Evolutionary conservation across 2,329 filamentous ascomycete species (phyloP).

Genomic region (Decorospora gaudefroyi): DNA sequence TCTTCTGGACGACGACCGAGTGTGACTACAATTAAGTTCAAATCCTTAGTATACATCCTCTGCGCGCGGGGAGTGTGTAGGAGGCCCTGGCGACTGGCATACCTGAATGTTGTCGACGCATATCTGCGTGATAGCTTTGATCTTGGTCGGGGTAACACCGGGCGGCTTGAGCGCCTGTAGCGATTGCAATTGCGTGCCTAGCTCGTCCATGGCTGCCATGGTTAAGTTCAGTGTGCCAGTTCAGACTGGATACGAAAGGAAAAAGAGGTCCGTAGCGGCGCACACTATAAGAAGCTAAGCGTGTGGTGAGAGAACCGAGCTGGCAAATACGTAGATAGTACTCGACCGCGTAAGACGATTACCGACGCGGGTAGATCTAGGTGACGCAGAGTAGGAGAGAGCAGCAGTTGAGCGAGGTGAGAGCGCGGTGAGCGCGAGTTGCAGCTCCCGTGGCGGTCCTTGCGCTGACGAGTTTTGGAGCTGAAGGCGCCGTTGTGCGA

Average conservation of each 20-base stretch:
- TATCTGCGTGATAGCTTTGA: conserved; percentile 81
- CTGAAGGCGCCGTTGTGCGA: conserved; percentile 25
- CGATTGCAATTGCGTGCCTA: conserved; percentile 87
- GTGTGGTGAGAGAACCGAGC: conserved; percentile 25
- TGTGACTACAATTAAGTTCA: conserved; percentile 69
- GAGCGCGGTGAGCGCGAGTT: conserved; percentile 24
- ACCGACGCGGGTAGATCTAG: conserved; percentile 33
- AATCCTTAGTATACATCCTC: conserved; percentile 33
- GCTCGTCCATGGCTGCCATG: conserved; percentile 80
- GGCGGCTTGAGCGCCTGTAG: conserved; percentile 91
- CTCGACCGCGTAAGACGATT: conserved; percentile 34
- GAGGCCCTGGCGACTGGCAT: conserved; percentile 27
- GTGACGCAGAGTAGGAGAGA: conserved; percentile 32
- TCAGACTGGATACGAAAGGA: conserved; percentile 29
- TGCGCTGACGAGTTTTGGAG: conserved; percentile 28
- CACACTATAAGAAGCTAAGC: conserved; percentile 10
- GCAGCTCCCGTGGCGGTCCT: conserved; percentile 21
- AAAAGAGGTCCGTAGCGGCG: conserved; percentile 15
- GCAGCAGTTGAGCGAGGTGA: conserved; percentile 28
- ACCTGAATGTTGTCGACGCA: conserved; percentile 65
- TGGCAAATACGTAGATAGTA: conserved; percentile 34
- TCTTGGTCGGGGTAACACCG: conserved; percentile 91
- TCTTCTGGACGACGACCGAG: conserved; percentile 91
- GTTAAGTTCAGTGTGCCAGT: conserved; percentile 36
- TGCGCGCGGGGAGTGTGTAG: conserved; percentile 10